phyloP scores from a whole-genome alignment of 2,329 filamentous ascomycete species.

The Colletotrichum coccodes region DNA sequence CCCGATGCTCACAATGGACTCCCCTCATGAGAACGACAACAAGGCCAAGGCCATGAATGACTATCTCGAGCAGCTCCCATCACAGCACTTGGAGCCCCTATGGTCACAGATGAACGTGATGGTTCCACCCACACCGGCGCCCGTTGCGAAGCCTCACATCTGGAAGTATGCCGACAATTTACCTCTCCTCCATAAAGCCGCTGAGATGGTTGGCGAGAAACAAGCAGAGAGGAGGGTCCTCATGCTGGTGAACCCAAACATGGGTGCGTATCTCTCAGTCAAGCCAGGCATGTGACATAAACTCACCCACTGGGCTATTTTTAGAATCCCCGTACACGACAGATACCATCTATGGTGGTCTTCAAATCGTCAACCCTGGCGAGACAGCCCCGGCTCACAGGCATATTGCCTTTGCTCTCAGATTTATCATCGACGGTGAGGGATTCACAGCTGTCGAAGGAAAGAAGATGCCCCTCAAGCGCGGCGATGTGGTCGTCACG shows the following conservation, averaged over 20 bases:
- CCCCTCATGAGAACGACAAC: conserved; percentile 23
- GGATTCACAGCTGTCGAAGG: conserved; percentile 69
- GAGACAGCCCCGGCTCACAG: conserved; percentile 66
- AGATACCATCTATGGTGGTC: conserved; percentile 66
- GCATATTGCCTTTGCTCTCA: conserved; percentile 65
- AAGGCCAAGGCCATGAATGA: conserved; percentile 40
- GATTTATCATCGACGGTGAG: conserved; percentile 67
- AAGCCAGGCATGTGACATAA: accelerated
- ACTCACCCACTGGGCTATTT: not conserved
- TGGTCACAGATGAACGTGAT: conserved; percentile 60
- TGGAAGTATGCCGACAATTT: conserved; percentile 49
- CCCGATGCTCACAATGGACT: not conserved
- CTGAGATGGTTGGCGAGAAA: conserved; percentile 47
- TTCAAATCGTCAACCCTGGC: conserved; percentile 66
- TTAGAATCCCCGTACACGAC: conserved; percentile 64
- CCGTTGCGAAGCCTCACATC: conserved; percentile 49
- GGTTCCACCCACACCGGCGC: conserved; percentile 58
- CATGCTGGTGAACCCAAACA: conserved; percentile 53
- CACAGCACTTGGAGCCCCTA: conserved; percentile 50
- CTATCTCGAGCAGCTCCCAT: conserved; percentile 41
- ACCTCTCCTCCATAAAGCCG: conserved; percentile 47
- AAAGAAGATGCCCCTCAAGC: conserved; percentile 58
- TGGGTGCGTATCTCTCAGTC: conserved; percentile 37
- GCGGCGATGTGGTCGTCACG: conserved; percentile 66
- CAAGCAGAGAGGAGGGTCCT: conserved; percentile 53